Base-by-base conservation (phyloP, 805 yeast genomes). In the Wickerhamiella nectarea region DNA sequence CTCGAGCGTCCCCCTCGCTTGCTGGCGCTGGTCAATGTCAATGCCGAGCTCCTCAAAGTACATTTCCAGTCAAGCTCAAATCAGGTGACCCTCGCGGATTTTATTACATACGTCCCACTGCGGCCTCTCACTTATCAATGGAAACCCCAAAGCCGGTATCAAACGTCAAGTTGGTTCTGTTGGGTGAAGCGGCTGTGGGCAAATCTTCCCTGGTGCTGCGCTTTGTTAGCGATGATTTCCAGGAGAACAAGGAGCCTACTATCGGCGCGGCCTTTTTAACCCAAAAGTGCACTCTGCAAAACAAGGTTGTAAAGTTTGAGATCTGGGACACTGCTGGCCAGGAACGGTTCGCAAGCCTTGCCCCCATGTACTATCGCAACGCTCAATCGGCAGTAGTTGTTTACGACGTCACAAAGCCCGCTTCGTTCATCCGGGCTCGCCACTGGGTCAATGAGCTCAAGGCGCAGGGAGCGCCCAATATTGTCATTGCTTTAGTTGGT, bases 111-210 rank as follows among this genome's bases (percentile, higher is more conserved):
- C n/a, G 6, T n/a, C 5, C n/a, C 33, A 28, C 10, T n/a, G n/a
- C n/a, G n/a, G n/a, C n/a, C n/a, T n/a, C n/a, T n/a, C 33, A 22
- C 26, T 29, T 38, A 38, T 38, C 43, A 39, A 40, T 40, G 43
- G 43, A 40, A 17, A 19, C 43, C 36, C 43, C 43, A 15, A 68
- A 67, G 53, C 69, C 77, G 52, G 62, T 80, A 40, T 78, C 81
- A 22, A 74, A 87, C 12, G 94, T 89, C 44, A 89, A 89, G 63
- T 71, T 89, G 46, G 98, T 89, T 7, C 74, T 89, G 34, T 67
- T 89, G 37, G 98, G 98, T 22, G 98, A 89, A 59, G 96, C 96
- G 0, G 98, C 98, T 0, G 98, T 89, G 14, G 98, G 98, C 43
- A 89, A 89, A 59, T 84, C 95, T 3, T 84, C 95, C 5, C 70